Conservation (phyloP, 1,284 basidiomycete species). For the Leccinum angustisporum region DNA sequence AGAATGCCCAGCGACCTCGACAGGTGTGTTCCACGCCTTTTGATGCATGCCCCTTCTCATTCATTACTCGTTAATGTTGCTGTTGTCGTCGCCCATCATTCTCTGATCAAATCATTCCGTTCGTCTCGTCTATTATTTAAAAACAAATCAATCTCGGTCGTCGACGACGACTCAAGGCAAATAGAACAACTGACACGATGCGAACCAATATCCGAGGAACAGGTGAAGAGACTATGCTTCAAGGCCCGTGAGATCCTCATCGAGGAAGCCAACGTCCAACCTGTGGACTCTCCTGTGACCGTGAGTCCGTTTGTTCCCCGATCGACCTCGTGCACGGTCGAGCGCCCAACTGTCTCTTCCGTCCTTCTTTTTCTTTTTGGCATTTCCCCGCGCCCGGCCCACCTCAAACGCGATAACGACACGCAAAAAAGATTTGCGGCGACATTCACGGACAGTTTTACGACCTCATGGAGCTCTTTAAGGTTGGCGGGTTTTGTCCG, state of each 20-base stretch:
- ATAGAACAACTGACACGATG: slow-evolving; percentile 89
- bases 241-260: slow-evolving; percentile 96
- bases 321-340: slow-evolving; percentile 7
- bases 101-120: neutral
- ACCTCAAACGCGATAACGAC: neutral
- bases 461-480: slow-evolving; percentile 96
- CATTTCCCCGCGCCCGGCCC: slow-evolving; percentile 21
- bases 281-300: slow-evolving; percentile 95
- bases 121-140: neutral
- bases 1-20: slow-evolving; percentile 51
- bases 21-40: slow-evolving; percentile 41
- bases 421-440: slow-evolving; percentile 81
- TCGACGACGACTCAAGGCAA: slow-evolving; percentile 49
- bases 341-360: neutral
- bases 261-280: slow-evolving; percentile 97
- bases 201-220: slow-evolving; percentile 89
- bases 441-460: slow-evolving; percentile 99
- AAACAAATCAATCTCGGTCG: neutral
- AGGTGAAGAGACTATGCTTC: slow-evolving; percentile 90
- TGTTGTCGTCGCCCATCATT: slow-evolving; percentile 22
- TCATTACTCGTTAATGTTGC: neutral
- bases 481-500: slow-evolving; percentile 92
- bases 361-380: neutral
- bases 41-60: slow-evolving; percentile 30
- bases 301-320: slow-evolving; percentile 40